Base-by-base conservation (phyloP, 1,139 yeast species). In the Blastobotrys petasosporus region DNA sequence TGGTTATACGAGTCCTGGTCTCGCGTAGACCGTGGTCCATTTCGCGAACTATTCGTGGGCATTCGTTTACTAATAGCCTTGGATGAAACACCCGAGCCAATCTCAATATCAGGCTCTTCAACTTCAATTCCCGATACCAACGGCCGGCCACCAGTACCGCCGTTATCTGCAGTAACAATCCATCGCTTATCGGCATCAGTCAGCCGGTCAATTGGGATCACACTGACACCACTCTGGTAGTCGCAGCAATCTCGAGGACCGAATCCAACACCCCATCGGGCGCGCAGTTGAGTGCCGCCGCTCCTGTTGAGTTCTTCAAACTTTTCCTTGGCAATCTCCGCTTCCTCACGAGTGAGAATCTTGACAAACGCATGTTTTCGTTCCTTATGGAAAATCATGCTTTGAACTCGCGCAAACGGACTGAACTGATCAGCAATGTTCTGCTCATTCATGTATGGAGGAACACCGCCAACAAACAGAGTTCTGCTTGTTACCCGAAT, bases 191-290 rank as follows among this genome's bases (percentile, higher is more conserved):
- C 98, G 16, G 97, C 95, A 48, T 92, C 98, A 0, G 98, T 92
- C 56, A 92, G 75, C 59, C 96, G 77, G 53, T 77, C 77, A 44
- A 92, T 70, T 28, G 97, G 97, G 52, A 92, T 86, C 23, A 88
- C 77, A 47, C 95, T 84, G 38, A 83, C 75, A 52, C 98, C 98
- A 50, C 83, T 82, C 62, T 84, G 92, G 65, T 92, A 92, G 66
- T 92, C 94, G 65, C 96, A 87, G 70, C 97, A 90, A 64, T 92
- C 97, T 71, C 98, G 80, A 44, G 98, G 98, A 3, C 98, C 98
- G 62, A 86, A 92, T 1, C 98, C 98, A 54, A 92, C 97, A 55
- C 97, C 98, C 98, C 98, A 92, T 62, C 97, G 77, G 8, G 94
- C 86, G 69, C 85, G 62, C 79, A 77, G 42, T 75, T 81, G 55